phyloP scores from a whole-genome alignment of 306 rosid species.

The Medicago ruthenica region DNA sequence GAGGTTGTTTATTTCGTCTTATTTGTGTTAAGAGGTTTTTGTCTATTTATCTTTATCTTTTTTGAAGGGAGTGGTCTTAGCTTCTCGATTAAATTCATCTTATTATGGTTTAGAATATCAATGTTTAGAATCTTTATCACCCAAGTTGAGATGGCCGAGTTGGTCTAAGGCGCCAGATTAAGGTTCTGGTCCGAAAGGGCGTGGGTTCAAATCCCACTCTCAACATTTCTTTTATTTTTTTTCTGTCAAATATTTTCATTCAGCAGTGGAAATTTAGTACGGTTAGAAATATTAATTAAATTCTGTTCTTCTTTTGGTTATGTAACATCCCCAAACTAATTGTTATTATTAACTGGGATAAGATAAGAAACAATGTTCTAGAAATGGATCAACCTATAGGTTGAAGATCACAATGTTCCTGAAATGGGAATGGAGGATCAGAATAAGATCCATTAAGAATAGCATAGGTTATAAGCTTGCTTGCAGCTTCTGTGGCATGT shows the following conservation, averaged over 20 bases:
- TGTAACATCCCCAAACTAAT: not conserved
- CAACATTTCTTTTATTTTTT: not conserved
- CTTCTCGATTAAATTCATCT: not conserved
- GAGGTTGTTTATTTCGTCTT: too few relatives aligned
- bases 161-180: constrained; percentile 33
- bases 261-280: not conserved
- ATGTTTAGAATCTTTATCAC: not conserved
- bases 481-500: constrained; percentile 93
- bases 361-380: not conserved
- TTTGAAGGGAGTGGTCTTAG: too few relatives aligned
- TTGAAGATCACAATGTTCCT: constrained; percentile 61
- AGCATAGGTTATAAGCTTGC: constrained; percentile 71
- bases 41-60: too few relatives aligned
- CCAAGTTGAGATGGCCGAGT: constrained; percentile 15
- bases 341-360: constrained; percentile 1
- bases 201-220: constrained; percentile 30
- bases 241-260: too few relatives aligned
- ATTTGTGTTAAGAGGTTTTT: too few relatives aligned
- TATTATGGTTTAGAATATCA: too few relatives aligned
- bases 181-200: constrained; percentile 33
- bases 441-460: constrained; percentile 77
- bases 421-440: constrained; percentile 71
- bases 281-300: too few relatives aligned
- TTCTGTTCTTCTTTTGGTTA: not conserved
- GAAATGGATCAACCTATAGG: constrained; percentile 53